Evolutionary conservation across 1,139 yeast species (phyloP).

Genomic region (Insectozyma bohioensis): DNA sequence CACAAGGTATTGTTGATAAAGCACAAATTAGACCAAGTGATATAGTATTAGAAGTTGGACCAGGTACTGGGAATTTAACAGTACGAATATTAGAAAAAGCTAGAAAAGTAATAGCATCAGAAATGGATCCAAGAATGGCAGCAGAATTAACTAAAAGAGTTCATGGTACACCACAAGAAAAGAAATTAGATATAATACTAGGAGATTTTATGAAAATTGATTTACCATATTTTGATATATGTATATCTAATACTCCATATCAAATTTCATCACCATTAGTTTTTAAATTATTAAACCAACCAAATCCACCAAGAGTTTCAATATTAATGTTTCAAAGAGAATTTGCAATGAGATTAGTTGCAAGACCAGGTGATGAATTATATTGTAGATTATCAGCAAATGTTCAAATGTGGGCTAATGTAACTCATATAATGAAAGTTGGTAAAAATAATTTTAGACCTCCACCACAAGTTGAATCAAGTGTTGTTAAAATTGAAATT

Average conservation of each 20-base stretch:
- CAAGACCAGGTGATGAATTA: conserved; percentile 91
- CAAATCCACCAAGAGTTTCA: conserved; percentile 92
- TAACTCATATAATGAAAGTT: conserved; percentile 97
- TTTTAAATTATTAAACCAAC: conserved; percentile 85
- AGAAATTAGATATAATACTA: conserved; percentile 82
- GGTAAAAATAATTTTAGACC: conserved; percentile 97
- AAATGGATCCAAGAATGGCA: conserved; percentile 99
- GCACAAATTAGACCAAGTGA: conserved; percentile 93
- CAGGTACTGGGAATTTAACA: conserved; percentile 98
- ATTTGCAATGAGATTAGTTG: conserved; percentile 87
- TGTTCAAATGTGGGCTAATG: conserved; percentile 99
- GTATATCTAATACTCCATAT: conserved; percentile 96
- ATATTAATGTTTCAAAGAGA: conserved; percentile 98
- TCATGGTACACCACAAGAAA: conserved; percentile 91
- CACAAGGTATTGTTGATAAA: conserved; percentile 97
- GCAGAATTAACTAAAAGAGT: conserved; percentile 97
- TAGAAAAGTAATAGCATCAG: conserved; percentile 87
- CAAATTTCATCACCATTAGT: conserved; percentile 97
- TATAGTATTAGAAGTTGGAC: conserved; percentile 93
- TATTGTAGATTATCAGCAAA: conserved; percentile 94
- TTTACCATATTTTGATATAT: conserved; percentile 90
- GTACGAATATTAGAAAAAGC: conserved; percentile 92
- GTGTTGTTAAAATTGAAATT: conserved; percentile 91
- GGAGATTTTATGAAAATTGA: conserved; percentile 98
- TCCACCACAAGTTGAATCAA: conserved; percentile 97